These are phyloP conservation scores for Podospora tetraspora DNA, from an alignment of 495 filamentous ascomycete genomes.

Conservation along the genomic window DNA sequence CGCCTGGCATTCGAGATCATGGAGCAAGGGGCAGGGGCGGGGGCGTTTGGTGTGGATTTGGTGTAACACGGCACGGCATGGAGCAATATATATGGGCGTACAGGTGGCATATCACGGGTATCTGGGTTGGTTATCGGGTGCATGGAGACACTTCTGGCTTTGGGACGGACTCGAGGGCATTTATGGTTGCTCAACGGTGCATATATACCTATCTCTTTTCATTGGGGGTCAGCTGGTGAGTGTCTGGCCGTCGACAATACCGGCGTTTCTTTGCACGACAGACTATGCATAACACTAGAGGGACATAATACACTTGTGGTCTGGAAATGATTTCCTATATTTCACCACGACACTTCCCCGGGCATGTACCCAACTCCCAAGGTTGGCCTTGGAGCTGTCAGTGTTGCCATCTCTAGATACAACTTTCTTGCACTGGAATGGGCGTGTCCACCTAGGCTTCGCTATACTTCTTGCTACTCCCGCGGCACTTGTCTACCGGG, in stretches of 20 bases:
- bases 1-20: not conserved
- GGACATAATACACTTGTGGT: not conserved
- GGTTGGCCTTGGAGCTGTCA: not conserved
- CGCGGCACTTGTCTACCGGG: conserved; percentile 1
- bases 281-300: not conserved
- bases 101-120: not conserved
- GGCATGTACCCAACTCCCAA: not conserved
- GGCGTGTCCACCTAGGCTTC: not conserved
- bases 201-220: not conserved
- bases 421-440: not conserved
- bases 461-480: not conserved
- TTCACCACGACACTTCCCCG: not conserved
- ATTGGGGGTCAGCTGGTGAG: not conserved
- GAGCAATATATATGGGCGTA: not conserved
- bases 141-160: not conserved
- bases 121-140: not conserved
- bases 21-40: not conserved
- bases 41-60: not conserved
- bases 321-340: not conserved
- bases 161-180: not conserved
- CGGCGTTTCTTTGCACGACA: not conserved
- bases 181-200: not conserved
- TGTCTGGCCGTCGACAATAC: not conserved
- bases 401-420: not conserved
- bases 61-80: not conserved